Percentiles rank a stretch among this genome's conserved stretches.
Evolutionary conservation across 1,284 basidiomycete species (phyloP).

Genomic region (Ustilago loliicola): DNA sequence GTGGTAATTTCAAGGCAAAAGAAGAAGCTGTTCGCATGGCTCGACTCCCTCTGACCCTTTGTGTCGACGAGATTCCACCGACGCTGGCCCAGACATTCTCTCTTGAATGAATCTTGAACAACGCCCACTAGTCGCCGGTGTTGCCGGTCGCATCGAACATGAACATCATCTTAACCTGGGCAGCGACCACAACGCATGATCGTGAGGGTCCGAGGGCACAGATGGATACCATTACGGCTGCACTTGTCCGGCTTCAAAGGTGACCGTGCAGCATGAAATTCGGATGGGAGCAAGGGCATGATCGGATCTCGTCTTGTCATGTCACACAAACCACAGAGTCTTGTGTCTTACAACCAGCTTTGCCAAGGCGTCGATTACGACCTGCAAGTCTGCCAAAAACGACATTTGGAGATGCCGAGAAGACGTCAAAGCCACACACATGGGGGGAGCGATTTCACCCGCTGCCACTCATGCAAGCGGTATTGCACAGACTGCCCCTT

Average conservation of each 20-base stretch:
- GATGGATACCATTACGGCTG: neutral
- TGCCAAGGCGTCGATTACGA: slow-evolving; percentile 15
- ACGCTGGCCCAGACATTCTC: neutral
- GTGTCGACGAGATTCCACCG: slow-evolving; percentile 6
- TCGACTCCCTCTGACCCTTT: neutral
- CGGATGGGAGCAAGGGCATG: neutral
- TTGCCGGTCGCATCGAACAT: neutral
- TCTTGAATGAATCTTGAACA: neutral
- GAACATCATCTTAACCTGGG: neutral
- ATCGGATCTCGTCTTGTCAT: slow-evolving; percentile 6
- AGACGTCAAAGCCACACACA: no score
- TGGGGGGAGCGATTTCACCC: no score
- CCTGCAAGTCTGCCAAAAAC: slow-evolving; percentile 38
- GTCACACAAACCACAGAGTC: neutral
- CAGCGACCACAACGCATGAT: no score
- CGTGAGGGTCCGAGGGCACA: neutral
- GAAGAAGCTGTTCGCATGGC: neutral
- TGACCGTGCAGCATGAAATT: slow-evolving; percentile 2
- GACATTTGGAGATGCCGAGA: no score
- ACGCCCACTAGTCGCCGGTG: slow-evolving; percentile 1
- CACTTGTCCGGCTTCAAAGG: neutral
- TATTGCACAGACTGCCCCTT: no score
- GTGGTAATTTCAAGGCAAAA: neutral
- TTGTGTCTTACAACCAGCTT: neutral
- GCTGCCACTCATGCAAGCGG: no score